Conservation (phyloP, 2,329 filamentous ascomycete genomes). For the Fusarium beomiforme region DNA sequence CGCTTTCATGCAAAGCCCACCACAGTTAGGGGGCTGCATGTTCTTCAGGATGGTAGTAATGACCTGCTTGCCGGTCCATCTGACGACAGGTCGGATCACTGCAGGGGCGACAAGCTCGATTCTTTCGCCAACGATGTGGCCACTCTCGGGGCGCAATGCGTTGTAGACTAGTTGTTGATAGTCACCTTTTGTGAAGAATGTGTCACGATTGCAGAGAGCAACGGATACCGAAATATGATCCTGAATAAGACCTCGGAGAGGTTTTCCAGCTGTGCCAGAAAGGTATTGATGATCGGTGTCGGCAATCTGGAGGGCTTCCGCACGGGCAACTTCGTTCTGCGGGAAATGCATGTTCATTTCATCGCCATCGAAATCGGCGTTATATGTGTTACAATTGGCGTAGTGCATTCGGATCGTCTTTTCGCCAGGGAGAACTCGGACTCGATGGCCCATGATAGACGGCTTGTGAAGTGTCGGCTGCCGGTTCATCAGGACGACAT, state of each 20-base stretch:
- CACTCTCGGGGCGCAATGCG: slow-evolving; percentile 87
- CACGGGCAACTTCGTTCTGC: slow-evolving; percentile 92
- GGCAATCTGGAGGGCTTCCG: slow-evolving; percentile 91
- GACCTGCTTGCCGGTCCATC: slow-evolving; percentile 97
- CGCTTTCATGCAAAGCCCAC: slow-evolving; percentile 81
- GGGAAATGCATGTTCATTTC: slow-evolving; percentile 99
- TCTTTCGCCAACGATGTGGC: slow-evolving; percentile 83
- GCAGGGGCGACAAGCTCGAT: slow-evolving; percentile 85
- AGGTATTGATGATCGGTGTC: slow-evolving; percentile 98
- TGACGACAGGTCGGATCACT: slow-evolving; percentile 79
- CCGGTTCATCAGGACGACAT: slow-evolving; percentile 98
- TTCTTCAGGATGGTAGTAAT: slow-evolving; percentile 94
- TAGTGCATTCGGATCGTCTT: slow-evolving; percentile 99
- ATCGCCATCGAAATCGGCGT: slow-evolving; percentile 98
- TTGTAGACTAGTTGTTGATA: slow-evolving; percentile 96
- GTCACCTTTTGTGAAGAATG: slow-evolving; percentile 85
- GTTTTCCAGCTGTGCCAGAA: slow-evolving; percentile 91
- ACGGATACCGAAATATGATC: slow-evolving; percentile 97
- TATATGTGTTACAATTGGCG: slow-evolving; percentile 99
- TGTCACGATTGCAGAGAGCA: slow-evolving; percentile 88
- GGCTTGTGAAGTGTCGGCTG: slow-evolving; percentile 98
- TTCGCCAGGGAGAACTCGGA: slow-evolving; percentile 89
- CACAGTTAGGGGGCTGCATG: slow-evolving; percentile 80
- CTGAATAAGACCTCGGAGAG: slow-evolving; percentile 94
- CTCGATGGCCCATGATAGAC: slow-evolving; percentile 98